Conservation (phyloP, 2,329 filamentous ascomycete genomes). For the Apiospora marii region DNA sequence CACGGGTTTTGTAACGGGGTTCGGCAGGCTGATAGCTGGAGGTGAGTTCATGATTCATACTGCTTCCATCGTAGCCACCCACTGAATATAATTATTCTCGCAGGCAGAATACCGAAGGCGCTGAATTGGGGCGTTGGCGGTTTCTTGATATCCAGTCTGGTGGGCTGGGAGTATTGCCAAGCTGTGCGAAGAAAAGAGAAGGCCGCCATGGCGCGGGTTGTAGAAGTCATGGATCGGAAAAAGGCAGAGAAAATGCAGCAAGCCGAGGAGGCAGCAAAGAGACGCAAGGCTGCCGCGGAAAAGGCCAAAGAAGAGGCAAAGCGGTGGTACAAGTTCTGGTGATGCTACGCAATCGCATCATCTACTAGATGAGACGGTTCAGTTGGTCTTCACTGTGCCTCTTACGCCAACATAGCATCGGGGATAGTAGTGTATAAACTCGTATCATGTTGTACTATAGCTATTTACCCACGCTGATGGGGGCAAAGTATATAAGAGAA, state of each 20-base stretch:
- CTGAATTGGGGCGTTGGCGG: conserved; percentile 87
- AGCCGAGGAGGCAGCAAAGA: conserved; percentile 50
- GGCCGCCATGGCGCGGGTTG: conserved; percentile 82
- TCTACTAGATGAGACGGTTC: background rate
- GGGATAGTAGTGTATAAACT: background rate
- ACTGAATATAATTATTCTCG: background rate
- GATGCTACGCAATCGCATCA: conserved; percentile 29
- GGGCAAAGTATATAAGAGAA: conserved; percentile 32
- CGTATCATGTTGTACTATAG: conserved; percentile 26
- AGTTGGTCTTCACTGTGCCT: background rate
- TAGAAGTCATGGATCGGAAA: conserved; percentile 81
- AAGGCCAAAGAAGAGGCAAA: conserved; percentile 44
- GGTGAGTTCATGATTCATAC: conserved; percentile 58
- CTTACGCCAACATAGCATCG: background rate
- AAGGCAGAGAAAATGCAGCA: conserved; percentile 66
- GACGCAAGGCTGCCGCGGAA: conserved; percentile 52
- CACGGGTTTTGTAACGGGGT: conserved; percentile 78
- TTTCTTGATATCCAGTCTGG: conserved; percentile 74
- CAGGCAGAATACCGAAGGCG: conserved; percentile 52
- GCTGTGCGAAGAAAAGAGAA: conserved; percentile 76
- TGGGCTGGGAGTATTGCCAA: conserved; percentile 86
- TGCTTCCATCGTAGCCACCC: background rate
- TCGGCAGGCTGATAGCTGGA: conserved; percentile 75
- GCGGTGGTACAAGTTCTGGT: conserved; percentile 68
- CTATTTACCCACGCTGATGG: conserved; percentile 9